Evolutionary conservation across 2,329 filamentous ascomycete genomes (phyloP).

Genomic region (Cladophialophora carrionii): DNA sequence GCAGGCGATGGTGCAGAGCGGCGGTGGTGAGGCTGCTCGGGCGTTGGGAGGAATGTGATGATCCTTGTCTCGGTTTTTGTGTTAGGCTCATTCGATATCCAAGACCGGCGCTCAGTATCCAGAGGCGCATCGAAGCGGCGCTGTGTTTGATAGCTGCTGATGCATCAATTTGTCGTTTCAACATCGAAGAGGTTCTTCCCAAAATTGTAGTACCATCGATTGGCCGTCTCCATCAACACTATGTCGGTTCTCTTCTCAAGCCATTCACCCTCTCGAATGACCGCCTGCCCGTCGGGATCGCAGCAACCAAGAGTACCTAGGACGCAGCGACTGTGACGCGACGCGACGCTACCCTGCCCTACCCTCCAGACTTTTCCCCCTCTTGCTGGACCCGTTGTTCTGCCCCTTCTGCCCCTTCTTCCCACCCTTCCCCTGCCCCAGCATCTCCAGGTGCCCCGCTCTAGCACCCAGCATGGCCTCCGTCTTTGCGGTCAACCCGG

Average conservation of each 20-base stretch:
- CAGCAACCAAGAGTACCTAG: not conserved
- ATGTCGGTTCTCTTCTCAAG: too few species aligned
- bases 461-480: slow-evolving; percentile 67
- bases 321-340: not conserved
- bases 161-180: not conserved
- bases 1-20: slow-evolving; percentile 59
- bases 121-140: not conserved
- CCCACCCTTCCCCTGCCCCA: slow-evolving; percentile 68
- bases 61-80: slow-evolving; percentile 4
- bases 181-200: not conserved
- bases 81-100: slow-evolving; percentile 18
- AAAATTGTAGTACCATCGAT: too few species aligned
- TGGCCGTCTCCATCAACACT: too few species aligned
- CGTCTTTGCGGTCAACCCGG: slow-evolving; percentile 66
- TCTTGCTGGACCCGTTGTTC: not conserved
- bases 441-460: slow-evolving; percentile 70
- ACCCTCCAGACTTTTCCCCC: slow-evolving; percentile 24
- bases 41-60: slow-evolving; percentile 45
- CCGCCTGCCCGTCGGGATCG: not conserved
- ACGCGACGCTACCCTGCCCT: not conserved
- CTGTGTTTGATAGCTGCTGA: not conserved
- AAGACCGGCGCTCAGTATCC: slow-evolving; percentile 5
- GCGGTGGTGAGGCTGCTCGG: slow-evolving; percentile 64
- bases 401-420: slow-evolving; percentile 32
- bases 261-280: too few species aligned